A percentile compares a stretch with the other conserved stretches of the same genome.
These are phyloP conservation scores for Aspergillus cavernicola DNA, from an alignment of 495 filamentous ascomycete genomes.

Conservation along the genomic window DNA sequence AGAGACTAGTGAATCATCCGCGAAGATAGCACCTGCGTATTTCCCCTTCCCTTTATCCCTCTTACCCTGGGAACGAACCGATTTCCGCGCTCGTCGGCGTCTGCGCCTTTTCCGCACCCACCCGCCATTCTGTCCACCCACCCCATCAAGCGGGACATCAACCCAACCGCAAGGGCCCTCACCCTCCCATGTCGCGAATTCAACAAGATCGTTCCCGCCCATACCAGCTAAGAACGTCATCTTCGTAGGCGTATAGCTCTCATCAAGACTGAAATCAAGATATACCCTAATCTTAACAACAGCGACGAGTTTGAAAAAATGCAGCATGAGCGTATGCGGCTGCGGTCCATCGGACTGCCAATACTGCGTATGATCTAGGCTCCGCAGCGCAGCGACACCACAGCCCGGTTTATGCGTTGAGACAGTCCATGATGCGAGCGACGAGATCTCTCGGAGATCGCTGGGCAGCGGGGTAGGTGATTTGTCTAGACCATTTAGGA, in stretches of 20 bases:
- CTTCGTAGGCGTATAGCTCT: slow-evolving; percentile 94
- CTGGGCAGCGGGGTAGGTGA: slow-evolving; percentile 37
- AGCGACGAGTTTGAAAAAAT: slow-evolving; percentile 90
- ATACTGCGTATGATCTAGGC: slow-evolving; percentile 73
- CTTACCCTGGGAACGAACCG: neutral
- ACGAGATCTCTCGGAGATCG: slow-evolving; percentile 84
- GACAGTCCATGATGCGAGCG: slow-evolving; percentile 90
- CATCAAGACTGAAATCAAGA: slow-evolving; percentile 86
- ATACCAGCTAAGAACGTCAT: slow-evolving; percentile 84
- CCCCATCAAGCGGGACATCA: slow-evolving; percentile 71
- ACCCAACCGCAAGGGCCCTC: slow-evolving; percentile 84
- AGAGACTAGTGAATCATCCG: slow-evolving; percentile 8
- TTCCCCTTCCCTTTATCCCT: slow-evolving; percentile 5
- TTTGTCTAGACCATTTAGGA: slow-evolving; percentile 7
- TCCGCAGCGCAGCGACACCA: slow-evolving; percentile 78
- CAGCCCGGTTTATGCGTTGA: slow-evolving; percentile 88
- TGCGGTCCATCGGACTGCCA: slow-evolving; percentile 99
- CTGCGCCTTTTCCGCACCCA: slow-evolving; percentile 29
- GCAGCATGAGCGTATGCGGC: slow-evolving; percentile 87
- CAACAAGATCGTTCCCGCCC: slow-evolving; percentile 78
- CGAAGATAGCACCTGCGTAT: neutral
- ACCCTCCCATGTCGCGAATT: slow-evolving; percentile 74
- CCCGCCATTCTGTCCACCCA: slow-evolving; percentile 46
- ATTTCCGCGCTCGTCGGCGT: neutral
- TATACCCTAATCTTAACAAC: slow-evolving; percentile 81